Evolutionary conservation across 306 rosid species (phyloP).

Genomic region (Pterocarpus macrocarpus): DNA sequence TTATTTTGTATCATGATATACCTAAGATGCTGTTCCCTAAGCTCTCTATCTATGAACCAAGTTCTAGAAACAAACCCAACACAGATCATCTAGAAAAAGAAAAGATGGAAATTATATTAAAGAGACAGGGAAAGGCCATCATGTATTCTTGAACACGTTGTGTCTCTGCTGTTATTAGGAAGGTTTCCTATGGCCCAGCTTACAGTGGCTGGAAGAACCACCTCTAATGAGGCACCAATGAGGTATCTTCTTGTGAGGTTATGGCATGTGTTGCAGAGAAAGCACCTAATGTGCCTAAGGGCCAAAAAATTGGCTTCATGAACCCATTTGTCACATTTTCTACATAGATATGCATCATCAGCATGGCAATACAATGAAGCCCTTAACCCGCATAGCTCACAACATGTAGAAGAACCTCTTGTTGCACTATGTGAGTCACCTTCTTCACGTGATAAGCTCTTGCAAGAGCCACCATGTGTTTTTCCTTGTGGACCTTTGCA

Average conservation of each 20-base stretch:
- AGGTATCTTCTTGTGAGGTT: conserved; percentile 70
- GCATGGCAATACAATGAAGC: conserved; percentile 85
- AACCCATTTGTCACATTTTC: conserved; percentile 77
- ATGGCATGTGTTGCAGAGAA: conserved; percentile 76
- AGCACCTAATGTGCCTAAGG: conserved; percentile 72
- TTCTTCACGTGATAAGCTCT: conserved; percentile 29
- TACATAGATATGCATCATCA: conserved; percentile 77
- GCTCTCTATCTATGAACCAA: conserved; percentile 10
- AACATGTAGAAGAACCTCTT: conserved; percentile 41
- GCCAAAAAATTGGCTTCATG: conserved; percentile 84
- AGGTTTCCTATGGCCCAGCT: conserved; percentile 41
- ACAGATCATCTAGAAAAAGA: conserved; percentile 16
- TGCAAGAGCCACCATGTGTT: conserved; percentile 40
- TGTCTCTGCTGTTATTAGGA: conserved; percentile 39
- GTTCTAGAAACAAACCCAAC: neutral
- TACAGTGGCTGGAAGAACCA: conserved; percentile 63
- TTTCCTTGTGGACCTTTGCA: conserved; percentile 66
- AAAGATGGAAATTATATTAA: conserved; percentile 20
- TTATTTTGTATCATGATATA: neutral
- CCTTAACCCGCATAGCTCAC: conserved; percentile 71
- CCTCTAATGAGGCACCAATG: conserved; percentile 62
- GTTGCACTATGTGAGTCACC: neutral
- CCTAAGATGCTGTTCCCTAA: conserved; percentile 8
- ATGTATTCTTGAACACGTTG: conserved; percentile 45
- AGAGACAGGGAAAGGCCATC: conserved; percentile 51